Conservation (phyloP, 73 alveolate species). For the Tetrahymena borealis region DNA sequence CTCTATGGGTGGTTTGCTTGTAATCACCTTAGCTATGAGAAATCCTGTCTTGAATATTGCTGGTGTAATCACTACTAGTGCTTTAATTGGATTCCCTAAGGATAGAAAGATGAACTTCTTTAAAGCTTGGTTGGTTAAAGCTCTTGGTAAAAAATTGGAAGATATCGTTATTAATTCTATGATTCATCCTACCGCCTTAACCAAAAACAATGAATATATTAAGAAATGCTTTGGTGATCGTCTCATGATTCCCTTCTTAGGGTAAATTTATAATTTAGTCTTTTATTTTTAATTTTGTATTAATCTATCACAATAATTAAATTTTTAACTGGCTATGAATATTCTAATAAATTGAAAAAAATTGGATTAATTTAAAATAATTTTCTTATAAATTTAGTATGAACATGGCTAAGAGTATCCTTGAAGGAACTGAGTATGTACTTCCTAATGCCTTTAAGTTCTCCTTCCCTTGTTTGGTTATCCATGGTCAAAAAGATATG, state of each 20-base stretch:
- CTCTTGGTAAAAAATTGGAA: conserved; percentile 37
- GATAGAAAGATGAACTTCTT: conserved; percentile 33
- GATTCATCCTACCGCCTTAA: conserved; percentile 42
- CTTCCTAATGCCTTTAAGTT: neutral
- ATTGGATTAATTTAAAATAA: neutral
- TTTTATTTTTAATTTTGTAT: neutral
- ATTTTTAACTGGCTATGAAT: too few relatives aligned
- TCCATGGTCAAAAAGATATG: conserved; percentile 55
- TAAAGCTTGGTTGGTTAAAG: conserved; percentile 14
- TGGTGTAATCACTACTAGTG: conserved; percentile 52
- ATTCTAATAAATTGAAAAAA: neutral
- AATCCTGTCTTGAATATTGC: conserved; percentile 57
- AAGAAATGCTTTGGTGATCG: conserved; percentile 41
- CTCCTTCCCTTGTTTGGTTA: conserved; percentile 33
- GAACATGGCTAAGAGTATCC: conserved; percentile 40
- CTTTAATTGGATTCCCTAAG: conserved; percentile 34
- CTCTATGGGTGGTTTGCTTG: conserved; percentile 80
- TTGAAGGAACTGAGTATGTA: neutral
- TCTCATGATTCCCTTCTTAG: conserved; percentile 38
- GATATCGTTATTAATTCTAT: conserved; percentile 23
- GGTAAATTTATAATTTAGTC: neutral
- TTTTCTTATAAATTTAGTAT: neutral
- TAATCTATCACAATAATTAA: too few relatives aligned
- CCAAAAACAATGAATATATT: conserved; percentile 23
- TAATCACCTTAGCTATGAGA: conserved; percentile 50